A percentile compares a stretch with the other conserved stretches of the same genome.
Conservation (phyloP, 140 eudicot species). For the Artemisia princeps region DNA sequence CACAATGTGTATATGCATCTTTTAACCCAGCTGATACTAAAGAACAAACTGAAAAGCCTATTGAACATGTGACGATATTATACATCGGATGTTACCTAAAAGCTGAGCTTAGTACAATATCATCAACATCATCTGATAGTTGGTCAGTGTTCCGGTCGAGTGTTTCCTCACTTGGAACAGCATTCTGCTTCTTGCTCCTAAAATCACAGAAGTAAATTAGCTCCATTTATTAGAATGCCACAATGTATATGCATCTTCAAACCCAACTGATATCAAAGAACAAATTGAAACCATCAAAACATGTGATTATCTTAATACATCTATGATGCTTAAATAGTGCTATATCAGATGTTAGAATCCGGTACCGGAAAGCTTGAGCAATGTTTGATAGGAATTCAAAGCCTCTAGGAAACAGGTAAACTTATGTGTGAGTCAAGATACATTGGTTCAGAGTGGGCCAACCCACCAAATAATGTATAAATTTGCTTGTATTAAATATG, state of each 20-base stretch:
- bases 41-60: no score
- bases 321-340: no score
- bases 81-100: conserved; percentile 28
- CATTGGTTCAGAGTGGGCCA: no score
- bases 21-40: no score
- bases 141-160: conserved; percentile 26
- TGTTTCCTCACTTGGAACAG: conserved; percentile 25
- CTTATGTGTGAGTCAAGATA: no score
- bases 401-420: no score
- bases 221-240: conserved; percentile 2
- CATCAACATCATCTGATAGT: conserved; percentile 41
- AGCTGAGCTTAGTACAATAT: conserved; percentile 48
- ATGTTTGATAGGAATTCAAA: no score
- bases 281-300: not conserved
- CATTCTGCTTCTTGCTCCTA: conserved; percentile 48
- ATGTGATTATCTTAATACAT: not conserved
- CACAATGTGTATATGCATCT: not conserved
- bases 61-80: no score
- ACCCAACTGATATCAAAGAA: conserved; percentile 3
- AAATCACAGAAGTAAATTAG: conserved; percentile 21
- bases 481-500: no score
- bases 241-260: conserved; percentile 7
- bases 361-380: no score
- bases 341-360: no score
- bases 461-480: no score